These are phyloP conservation scores for Austroboletus novae-zelandiae DNA, from an alignment of 1,284 basidiomycete genomes.

Conservation along the genomic window DNA sequence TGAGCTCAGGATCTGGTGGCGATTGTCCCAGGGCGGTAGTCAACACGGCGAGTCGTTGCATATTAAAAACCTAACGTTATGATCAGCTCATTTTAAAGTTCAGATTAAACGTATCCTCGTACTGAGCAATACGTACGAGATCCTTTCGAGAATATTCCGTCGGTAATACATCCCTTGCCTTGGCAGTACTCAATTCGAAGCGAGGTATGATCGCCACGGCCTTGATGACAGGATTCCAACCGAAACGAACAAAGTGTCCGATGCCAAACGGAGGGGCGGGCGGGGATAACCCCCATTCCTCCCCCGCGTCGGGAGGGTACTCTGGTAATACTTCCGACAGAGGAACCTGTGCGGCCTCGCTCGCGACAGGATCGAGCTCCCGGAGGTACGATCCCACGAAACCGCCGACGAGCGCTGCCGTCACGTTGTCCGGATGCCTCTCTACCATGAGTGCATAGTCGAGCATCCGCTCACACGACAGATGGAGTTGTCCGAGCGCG, in stretches of 20 bases:
- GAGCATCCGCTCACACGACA: slow-evolving; percentile 74
- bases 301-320: slow-evolving; percentile 90
- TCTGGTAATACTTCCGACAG: slow-evolving; percentile 96
- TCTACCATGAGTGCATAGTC: slow-evolving; percentile 99
- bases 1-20: slow-evolving; percentile 90
- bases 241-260: slow-evolving; percentile 92
- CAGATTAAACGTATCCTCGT: not conserved
- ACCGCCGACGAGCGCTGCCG: slow-evolving; percentile 94
- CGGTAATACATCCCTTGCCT: slow-evolving; percentile 88
- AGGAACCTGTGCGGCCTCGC: slow-evolving; percentile 83
- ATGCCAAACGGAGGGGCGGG: slow-evolving; percentile 89
- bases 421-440: slow-evolving; percentile 98
- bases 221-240: slow-evolving; percentile 85
- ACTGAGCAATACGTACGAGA: slow-evolving; percentile 59
- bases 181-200: slow-evolving; percentile 97
- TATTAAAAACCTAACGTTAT: slow-evolving; percentile 85
- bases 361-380: slow-evolving; percentile 80
- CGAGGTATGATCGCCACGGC: slow-evolving; percentile 94
- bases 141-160: slow-evolving; percentile 85
- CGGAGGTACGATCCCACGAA: slow-evolving; percentile 98
- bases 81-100: slow-evolving; percentile 8
- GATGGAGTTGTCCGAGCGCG: slow-evolving; percentile 72
- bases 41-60: slow-evolving; percentile 96
- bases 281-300: slow-evolving; percentile 87
- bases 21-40: slow-evolving; percentile 91